Evolutionary conservation across 2,329 filamentous ascomycete genomes (phyloP), one percentile per base, ranked within the genome.

Genomic region (Xylaria sp.): DNA sequence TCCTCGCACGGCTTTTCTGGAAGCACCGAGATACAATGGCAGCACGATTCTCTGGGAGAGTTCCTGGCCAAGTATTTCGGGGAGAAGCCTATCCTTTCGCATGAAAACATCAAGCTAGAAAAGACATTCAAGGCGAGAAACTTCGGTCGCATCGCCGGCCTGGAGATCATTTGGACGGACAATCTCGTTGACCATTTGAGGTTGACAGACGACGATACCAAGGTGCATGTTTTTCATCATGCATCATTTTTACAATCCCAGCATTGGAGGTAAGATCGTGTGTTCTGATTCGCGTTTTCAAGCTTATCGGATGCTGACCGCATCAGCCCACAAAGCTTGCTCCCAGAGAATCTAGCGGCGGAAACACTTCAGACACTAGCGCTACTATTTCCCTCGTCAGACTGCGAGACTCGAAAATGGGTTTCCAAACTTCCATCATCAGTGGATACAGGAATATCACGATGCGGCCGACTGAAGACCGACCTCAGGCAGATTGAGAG

Each of bases 181-280:
- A 82, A 83, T 51, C 72, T 83, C 1, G 70, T 78, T 0, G 80
- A 82, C 63, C 82, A 83, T 70, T 73, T 83, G 8, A 74, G 74
- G 1, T 41, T 83, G 18, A 71, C 68, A 0, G 77, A 81, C 34
- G 76, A 79, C 10, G 80, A 82, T 61, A 79, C 70, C 1, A 78
- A 70, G 12, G 70, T 83, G 0, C 65, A 74, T 15, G 70, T 84
- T 0, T 84, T 83, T 63, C 78, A 82, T 63, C 77, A 82, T 62
- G 78, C 74, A 0, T 78, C 79, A 0, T 81, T 82, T 48, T 65
- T 82, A 51, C 68, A 77, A 37, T 68, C 66, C 15, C 76, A 77
- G 66, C 34, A 72, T 71, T 63, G 48, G 68, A 58, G 63, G 52
- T 67, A 52, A 39, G 52, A 52, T 63, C 10, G 0, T 9, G n/a